Evolutionary conservation across 2,329 filamentous ascomycete species (phyloP).

Genomic region (Periglandula ipomoeae): DNA sequence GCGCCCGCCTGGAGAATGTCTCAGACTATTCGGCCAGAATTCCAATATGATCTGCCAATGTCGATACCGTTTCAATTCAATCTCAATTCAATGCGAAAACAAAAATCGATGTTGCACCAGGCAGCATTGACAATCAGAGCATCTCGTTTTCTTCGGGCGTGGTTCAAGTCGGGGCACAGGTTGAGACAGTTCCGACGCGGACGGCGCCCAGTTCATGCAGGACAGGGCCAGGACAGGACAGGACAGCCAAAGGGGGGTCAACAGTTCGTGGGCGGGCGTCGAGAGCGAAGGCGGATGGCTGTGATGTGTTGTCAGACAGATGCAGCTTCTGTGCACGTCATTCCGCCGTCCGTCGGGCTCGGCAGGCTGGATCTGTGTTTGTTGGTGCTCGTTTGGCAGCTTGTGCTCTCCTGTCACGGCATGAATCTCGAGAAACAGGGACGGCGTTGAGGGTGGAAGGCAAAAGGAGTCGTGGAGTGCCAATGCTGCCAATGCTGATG

Average conservation of each 20-base stretch:
- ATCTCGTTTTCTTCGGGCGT: not conserved
- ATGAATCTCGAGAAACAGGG: not conserved
- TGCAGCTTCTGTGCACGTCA: not conserved
- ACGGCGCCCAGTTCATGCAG: constrained; percentile 1
- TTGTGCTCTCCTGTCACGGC: not conserved
- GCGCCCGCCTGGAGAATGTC: constrained; percentile 1
- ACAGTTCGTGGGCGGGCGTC: not conserved
- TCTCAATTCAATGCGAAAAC: not conserved
- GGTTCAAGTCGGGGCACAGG: not conserved
- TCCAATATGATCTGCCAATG: not conserved
- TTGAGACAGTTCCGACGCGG: not conserved
- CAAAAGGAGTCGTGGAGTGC: constrained; percentile 1
- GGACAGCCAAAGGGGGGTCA: not conserved
- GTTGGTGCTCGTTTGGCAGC: not conserved
- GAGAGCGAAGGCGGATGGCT: not conserved
- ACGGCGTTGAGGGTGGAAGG: not conserved
- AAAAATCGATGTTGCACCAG: not conserved
- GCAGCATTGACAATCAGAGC: constrained; percentile 2
- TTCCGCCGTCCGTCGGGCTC: not conserved
- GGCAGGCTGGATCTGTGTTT: not conserved
- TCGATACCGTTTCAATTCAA: not conserved
- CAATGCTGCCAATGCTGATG: too few relatives aligned
- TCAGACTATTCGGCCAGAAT: constrained; percentile 1
- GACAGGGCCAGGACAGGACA: not conserved
- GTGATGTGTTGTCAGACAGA: not conserved